phyloP scores from a whole-genome alignment of 495 filamentous ascomycete species.

The Rostrohypoxylon terebratum region DNA sequence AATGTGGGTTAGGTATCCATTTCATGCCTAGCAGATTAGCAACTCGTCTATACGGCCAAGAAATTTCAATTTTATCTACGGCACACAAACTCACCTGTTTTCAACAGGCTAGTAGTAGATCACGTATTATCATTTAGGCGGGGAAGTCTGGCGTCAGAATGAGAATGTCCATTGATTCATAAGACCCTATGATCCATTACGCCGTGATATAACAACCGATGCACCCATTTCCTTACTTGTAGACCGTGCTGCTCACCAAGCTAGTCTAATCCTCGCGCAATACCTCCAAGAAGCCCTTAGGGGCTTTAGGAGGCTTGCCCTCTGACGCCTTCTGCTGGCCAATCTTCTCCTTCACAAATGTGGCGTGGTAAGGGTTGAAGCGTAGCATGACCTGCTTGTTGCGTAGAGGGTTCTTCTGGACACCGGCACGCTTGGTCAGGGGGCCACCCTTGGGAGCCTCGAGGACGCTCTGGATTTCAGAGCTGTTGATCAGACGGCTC shows the following conservation, averaged over 20 bases:
- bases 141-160: constrained; percentile 46
- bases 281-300: constrained; percentile 54
- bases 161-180: constrained; percentile 53
- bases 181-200: constrained; percentile 51
- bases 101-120: background rate
- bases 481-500: constrained; percentile 96
- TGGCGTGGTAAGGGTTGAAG: constrained; percentile 95
- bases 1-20: background rate
- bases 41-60: no score
- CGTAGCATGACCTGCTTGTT: constrained; percentile 98
- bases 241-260: constrained; percentile 53
- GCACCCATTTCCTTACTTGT: constrained; percentile 36
- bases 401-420: constrained; percentile 98
- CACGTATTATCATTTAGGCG: constrained; percentile 10
- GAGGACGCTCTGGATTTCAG: constrained; percentile 95
- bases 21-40: background rate
- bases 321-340: constrained; percentile 55
- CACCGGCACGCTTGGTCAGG: constrained; percentile 85
- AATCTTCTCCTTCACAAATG: constrained; percentile 77
- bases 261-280: constrained; percentile 58
- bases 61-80: background rate
- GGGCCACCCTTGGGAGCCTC: constrained; percentile 88
- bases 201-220: constrained; percentile 49
- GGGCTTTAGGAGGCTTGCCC: constrained; percentile 52
- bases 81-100: background rate